Base-by-base conservation (phyloP, 352 stramenopile genomes). In the Phytophthora quininea region DNA sequence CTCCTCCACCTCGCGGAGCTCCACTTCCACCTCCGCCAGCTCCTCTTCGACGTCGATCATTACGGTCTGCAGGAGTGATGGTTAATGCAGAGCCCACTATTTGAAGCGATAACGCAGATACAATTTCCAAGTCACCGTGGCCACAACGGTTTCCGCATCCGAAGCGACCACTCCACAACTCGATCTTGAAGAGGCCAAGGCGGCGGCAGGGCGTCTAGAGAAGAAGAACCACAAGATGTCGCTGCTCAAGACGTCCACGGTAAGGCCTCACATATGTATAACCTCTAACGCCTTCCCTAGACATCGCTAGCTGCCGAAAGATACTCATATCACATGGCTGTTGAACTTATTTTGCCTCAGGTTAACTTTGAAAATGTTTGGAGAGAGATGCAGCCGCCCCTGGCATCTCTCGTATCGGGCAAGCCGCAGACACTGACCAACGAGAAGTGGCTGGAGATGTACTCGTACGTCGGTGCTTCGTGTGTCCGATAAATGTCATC, bases 321-420 rank as follows among this genome's bases (percentile, higher is more conserved):
- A 53, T 10, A 19, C 47, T 2, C 33, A 11, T 38, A 19, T 50
- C 46, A 50, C 3, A 15, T 49, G 45, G 38, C 45, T 47, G 40
- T 57, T 69, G 50, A 66, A 49, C 58, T 65, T 69, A 29, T 24
- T 24, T 24, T 24, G 19, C 19, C 47, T 37, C 50, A 96, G 88
- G 86, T 96, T 37, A 92, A 96, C 58, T 94, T 96, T 71, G 88
- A 96, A 59, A 82, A 82, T 59, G 72, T 93, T 45, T 96, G 88
- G 88, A 77, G 83, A 4, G 82, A 89, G 43, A 96, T 96, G 74
- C 79, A 96, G 69, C 84, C 79, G 27, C 73, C 80, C n/a, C 73
- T 96, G 40, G 73, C 82, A 52, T 91, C 86, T 67, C 69, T 96
- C 12, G 71, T 96, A 7, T 93, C 82, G 30, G 88, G 86, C 2